phyloP scores from a whole-genome alignment of 805 yeast genomes.

The Candida saitoana region DNA sequence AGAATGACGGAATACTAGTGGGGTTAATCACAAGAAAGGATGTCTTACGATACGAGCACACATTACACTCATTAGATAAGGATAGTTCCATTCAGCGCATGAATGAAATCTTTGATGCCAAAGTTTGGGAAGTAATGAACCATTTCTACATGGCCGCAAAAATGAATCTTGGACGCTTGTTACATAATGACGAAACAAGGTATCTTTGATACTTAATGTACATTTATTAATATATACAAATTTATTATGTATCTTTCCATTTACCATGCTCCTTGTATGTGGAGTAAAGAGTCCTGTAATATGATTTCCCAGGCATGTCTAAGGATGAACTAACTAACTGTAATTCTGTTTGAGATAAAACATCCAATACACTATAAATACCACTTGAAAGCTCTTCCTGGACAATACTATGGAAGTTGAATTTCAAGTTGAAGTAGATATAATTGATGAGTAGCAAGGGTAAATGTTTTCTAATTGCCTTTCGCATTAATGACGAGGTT shows the following conservation, averaged over 20 bases:
- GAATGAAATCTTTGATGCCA: constrained; percentile 24
- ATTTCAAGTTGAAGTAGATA: constrained; percentile 48
- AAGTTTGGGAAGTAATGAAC: constrained; percentile 33
- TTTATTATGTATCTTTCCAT: constrained; percentile 60
- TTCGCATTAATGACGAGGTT: constrained; percentile 54
- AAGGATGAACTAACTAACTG: constrained; percentile 57
- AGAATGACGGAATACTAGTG: constrained; percentile 49
- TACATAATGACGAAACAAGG: constrained; percentile 28
- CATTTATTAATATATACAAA: constrained; percentile 3
- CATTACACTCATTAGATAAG: constrained; percentile 22
- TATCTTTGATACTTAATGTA: constrained; percentile 13
- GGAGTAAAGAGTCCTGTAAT: constrained; percentile 62
- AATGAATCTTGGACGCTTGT: constrained; percentile 25
- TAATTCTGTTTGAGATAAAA: constrained; percentile 64
- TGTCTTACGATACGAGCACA: constrained; percentile 57
- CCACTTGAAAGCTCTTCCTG: constrained; percentile 52
- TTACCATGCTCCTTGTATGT: constrained; percentile 76
- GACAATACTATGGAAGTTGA: constrained; percentile 43
- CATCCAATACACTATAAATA: constrained; percentile 61
- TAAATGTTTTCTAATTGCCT: constrained; percentile 58
- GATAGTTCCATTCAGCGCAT: constrained; percentile 10
- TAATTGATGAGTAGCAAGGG: constrained; percentile 59
- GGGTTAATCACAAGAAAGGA: constrained; percentile 90
- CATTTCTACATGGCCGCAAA: constrained; percentile 14
- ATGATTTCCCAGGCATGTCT: constrained; percentile 65